Base-by-base conservation (phyloP, 164 flowering plant species). In the Berberis thunbergii region DNA sequence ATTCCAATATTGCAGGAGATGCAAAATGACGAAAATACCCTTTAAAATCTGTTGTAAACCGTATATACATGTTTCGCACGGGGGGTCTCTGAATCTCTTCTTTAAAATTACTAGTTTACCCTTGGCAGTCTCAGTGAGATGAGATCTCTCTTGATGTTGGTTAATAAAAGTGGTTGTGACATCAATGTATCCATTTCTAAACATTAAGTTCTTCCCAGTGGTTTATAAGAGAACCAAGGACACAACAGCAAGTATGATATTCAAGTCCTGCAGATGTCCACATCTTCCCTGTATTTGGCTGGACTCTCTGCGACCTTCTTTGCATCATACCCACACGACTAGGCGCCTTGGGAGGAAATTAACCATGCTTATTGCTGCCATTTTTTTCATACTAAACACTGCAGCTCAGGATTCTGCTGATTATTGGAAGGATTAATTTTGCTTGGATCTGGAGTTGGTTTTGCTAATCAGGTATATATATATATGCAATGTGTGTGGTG, bases 211-310 rank as follows among this genome's bases (percentile, higher is more conserved):
- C 74, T 94, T 90, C 72, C 98, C 97, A 4, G 83, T 59, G 0
- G 98, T 94, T 0, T 76, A 84, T 7, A 10, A 61, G 40, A 76
- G 57, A 64, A 77, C 77, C 1, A 54, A 70, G 10, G 74, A 73
- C 1, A 49, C 61, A 2, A 60, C n/a, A 1, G 97, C 80, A 85
- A 86, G 71, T 93, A 93, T 54, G 96, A 93, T 54, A 90, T 90
- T 54, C 92, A 93, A 58, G 91, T 89, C 4, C 72, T 93, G 4
- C 96, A 90, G 59, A 48, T 93, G 41, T 93, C 90, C 80, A 93
- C 98, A 0, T 93, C 98, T n/a, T 93, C 98, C 0, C 71, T 93
- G 1, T 93, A 93, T 66, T 73, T 93, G 7, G 98, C 98, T 1
- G 98, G 92, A 0, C 63, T 93, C 39, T 78, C 76, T 0, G 67